Evolutionary conservation across 345 rosid species (phyloP).

Genomic region (Acer negundo): DNA sequence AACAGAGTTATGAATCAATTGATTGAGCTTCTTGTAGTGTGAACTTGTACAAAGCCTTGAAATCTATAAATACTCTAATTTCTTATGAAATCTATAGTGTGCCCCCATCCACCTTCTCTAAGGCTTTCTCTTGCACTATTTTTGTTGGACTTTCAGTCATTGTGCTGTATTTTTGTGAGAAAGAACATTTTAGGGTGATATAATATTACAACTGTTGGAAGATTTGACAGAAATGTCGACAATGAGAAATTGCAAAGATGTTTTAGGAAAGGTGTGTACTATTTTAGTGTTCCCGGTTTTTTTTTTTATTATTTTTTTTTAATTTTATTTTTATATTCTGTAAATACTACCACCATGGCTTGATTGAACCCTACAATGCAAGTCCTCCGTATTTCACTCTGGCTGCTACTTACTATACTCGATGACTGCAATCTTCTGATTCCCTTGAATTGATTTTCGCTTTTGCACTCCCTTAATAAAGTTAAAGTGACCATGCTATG

Average conservation of each 20-base stretch:
- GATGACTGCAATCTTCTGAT: neutral
- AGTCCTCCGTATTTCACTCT: slow-evolving; percentile 4
- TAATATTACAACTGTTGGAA: slow-evolving; percentile 94
- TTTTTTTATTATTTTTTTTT: too few relatives aligned
- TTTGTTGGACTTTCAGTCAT: slow-evolving; percentile 48
- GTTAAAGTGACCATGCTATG: too few relatives aligned
- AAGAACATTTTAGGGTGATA: slow-evolving; percentile 97
- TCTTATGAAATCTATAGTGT: neutral
- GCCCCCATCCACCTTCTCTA: neutral
- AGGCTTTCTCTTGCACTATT: neutral
- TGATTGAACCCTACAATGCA: slow-evolving; percentile 1
- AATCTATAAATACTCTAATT: too few relatives aligned
- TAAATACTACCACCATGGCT: neutral
- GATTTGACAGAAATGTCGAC: slow-evolving; percentile 98
- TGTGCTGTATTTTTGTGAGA: slow-evolving; percentile 52
- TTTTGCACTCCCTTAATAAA: too few relatives aligned
- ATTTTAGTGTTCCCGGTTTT: neutral
- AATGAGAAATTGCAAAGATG: slow-evolving; percentile 90
- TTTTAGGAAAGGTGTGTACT: slow-evolving; percentile 71
- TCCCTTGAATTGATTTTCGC: too few relatives aligned
- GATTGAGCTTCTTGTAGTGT: too few relatives aligned
- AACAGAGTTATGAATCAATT: too few relatives aligned
- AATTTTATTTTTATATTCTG: too few relatives aligned
- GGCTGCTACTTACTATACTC: slow-evolving; percentile 12
- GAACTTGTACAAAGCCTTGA: too few relatives aligned